Conservation (phyloP, 768 basidiomycete species). For the Lyophyllum semitale region DNA sequence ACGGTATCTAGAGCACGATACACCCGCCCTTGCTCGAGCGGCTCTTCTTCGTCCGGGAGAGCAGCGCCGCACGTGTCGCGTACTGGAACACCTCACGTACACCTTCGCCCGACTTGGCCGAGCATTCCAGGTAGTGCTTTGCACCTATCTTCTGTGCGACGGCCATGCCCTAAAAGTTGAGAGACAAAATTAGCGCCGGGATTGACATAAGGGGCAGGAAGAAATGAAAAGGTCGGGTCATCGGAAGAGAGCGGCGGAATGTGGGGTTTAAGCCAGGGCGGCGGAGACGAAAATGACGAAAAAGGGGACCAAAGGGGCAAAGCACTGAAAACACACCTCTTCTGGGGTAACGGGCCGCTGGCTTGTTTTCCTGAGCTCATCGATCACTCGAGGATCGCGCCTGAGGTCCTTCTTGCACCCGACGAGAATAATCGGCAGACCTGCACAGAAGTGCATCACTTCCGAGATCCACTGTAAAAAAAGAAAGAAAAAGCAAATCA, state of each 20-base stretch:
- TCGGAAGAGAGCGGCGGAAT: background rate
- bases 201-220: no score
- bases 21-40: constrained; percentile 16
- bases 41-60: constrained; percentile 32
- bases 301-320: background rate
- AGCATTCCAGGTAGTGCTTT: constrained; percentile 96
- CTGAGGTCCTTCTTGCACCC: constrained; percentile 99
- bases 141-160: constrained; percentile 97
- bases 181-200: background rate
- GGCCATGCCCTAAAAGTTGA: constrained; percentile 75
- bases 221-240: background rate
- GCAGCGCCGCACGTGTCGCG: constrained; percentile 90
- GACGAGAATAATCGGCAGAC: constrained; percentile 94
- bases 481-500: background rate
- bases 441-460: constrained; percentile 96
- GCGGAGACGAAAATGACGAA: background rate
- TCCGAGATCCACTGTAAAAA: constrained; percentile 94
- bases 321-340: constrained; percentile 58
- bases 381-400: constrained; percentile 89
- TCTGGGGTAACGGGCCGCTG: constrained; percentile 94
- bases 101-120: constrained; percentile 93
- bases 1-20: constrained; percentile 13
- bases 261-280: background rate
- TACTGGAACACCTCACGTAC: constrained; percentile 99
- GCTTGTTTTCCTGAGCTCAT: constrained; percentile 91